Evolutionary conservation across 2,329 filamentous ascomycete genomes (phyloP).

Genomic region (Epichloe typhina): DNA sequence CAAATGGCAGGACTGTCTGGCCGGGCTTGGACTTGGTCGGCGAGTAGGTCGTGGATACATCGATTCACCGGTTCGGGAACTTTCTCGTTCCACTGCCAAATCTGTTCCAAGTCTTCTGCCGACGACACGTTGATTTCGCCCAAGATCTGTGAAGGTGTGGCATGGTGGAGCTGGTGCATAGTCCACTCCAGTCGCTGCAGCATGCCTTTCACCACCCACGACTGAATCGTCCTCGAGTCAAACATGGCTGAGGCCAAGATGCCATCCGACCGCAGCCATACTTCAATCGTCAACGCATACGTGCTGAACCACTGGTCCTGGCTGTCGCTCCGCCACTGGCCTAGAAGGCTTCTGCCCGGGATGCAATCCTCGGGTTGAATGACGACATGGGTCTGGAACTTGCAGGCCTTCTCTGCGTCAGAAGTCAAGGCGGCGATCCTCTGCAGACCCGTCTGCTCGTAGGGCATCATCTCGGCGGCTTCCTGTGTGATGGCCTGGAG

Average conservation of each 20-base stretch:
- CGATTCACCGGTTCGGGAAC: constrained; percentile 26
- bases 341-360: background rate
- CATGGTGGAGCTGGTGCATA: no score
- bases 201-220: background rate
- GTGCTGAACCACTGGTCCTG: background rate
- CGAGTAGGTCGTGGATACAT: constrained; percentile 35
- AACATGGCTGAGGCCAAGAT: background rate
- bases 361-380: constrained; percentile 10
- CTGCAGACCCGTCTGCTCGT: constrained; percentile 11
- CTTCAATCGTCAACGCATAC: background rate
- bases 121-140: no score
- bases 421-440: constrained; percentile 8
- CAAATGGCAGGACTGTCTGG: constrained; percentile 29
- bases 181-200: background rate
- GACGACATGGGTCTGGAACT: constrained; percentile 17
- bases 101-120: constrained; percentile 26
- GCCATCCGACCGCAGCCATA: background rate
- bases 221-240: background rate
- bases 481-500: constrained; percentile 8
- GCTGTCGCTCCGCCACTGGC: background rate
- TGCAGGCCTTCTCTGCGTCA: constrained; percentile 10
- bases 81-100: constrained; percentile 33
- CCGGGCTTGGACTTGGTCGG: constrained; percentile 21
- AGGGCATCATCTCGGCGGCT: constrained; percentile 7
- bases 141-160: no score